phyloP scores from a whole-genome alignment of 352 stramenopile genomes.

The Globisporangium cylindrosporum region DNA sequence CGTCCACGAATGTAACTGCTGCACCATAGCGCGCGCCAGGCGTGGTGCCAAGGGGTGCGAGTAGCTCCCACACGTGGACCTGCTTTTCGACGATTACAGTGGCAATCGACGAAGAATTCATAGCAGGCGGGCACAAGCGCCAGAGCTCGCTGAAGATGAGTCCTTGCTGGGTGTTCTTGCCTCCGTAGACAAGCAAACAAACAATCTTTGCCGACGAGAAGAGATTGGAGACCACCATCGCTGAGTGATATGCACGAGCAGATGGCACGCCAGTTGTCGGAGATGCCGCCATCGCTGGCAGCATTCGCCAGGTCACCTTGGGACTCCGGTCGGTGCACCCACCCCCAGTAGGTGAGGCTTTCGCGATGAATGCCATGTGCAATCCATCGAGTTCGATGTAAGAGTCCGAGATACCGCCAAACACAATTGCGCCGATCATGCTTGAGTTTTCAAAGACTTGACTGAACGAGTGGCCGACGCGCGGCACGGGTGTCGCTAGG shows the following conservation, averaged over 20 bases:
- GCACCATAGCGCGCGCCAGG: conserved; percentile 58
- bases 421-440: conserved; percentile 38
- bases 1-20: conserved; percentile 49
- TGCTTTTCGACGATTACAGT: conserved; percentile 33
- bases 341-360: conserved; percentile 16
- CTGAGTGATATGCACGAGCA: conserved; percentile 46
- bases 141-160: conserved; percentile 75
- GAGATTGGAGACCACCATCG: conserved; percentile 35
- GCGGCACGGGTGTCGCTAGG: conserved; percentile 27
- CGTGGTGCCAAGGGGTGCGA: conserved; percentile 43
- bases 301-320: conserved; percentile 36
- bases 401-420: conserved; percentile 44
- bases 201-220: conserved; percentile 26
- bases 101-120: not conserved
- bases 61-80: conserved; percentile 51
- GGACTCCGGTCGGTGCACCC: conserved; percentile 25
- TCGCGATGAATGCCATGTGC: conserved; percentile 46
- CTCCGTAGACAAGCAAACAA: conserved; percentile 60
- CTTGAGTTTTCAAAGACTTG: conserved; percentile 52
- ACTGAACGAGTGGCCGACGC: conserved; percentile 61
- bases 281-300: conserved; percentile 16
- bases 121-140: conserved; percentile 42
- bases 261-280: conserved; percentile 19
- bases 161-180: conserved; percentile 38
- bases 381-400: conserved; percentile 41